Base-by-base conservation (phyloP, 2,329 filamentous ascomycete genomes). In the Thielaviopsis euricoi region DNA sequence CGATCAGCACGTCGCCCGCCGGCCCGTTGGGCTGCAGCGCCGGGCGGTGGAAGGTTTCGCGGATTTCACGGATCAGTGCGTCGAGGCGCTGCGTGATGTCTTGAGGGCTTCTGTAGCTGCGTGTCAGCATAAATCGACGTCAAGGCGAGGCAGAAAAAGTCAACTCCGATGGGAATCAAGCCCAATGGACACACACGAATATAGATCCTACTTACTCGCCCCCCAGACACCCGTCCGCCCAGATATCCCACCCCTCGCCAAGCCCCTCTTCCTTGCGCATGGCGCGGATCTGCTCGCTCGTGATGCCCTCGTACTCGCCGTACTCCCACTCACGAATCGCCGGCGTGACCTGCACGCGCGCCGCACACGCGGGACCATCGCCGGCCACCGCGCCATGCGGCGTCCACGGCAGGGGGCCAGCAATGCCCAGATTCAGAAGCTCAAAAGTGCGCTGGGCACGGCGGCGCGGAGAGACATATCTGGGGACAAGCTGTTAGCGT, bases 371-470 rank as follows among this genome's bases (percentile, higher is more conserved):
- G 25, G 77, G 71, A 10, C 65, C 65, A 29, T 71, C 68, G 1
- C 67, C 62, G 19, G 66, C 64, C 15, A 65, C 61, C 2, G 66
- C 63, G 58, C 76, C 74, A 60, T 78, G 75, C 17, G 70, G 65
- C 37, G 76, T 68, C 89, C 89, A 95, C 0, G 89, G 89, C 17
- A 90, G 74, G 1, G 77, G 74, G 48, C 82, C 78, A n/a, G 73
- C 70, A 66, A 83, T 82, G 54, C 83, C 86, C 21, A 95, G 74
- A 64, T 86, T 80, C 25, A 96, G 81, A 53, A 96, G 80, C 68
- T 95, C 89, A 66, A 96, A 85, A n/a, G 90, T 97, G 55, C 82
- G 79, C 70, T 93, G 89, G 21, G 91, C 89, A 60, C 90, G 86
- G 61, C 79, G 81, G 52, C 90, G 85, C 2, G 90, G 91, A 1